These are phyloP conservation scores for Gardenia jasminoides DNA, from an alignment of 257 asterid genomes.

Conservation along the genomic window DNA sequence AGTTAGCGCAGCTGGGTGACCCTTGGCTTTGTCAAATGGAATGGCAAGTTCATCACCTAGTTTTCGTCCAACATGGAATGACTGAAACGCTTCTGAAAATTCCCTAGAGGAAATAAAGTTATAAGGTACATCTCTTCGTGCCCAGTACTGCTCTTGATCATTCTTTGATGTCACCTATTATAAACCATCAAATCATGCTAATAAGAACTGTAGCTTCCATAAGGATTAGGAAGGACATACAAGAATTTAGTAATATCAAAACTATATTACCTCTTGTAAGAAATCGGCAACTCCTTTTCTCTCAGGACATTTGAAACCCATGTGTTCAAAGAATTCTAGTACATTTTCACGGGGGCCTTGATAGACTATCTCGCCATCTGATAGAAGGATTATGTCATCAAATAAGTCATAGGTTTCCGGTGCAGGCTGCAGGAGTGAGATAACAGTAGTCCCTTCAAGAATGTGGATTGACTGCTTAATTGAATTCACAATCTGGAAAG, in stretches of 20 bases:
- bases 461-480: constrained; percentile 65
- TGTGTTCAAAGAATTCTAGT: constrained; percentile 49
- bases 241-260: neutral
- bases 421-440: constrained; percentile 87
- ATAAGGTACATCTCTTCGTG: constrained; percentile 16
- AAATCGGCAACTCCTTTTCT: constrained; percentile 90
- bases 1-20: constrained; percentile 18
- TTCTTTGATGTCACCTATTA: constrained; percentile 27
- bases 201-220: neutral
- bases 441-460: constrained; percentile 62
- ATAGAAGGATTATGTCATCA: constrained; percentile 75
- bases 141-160: constrained; percentile 29
- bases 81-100: constrained; percentile 23
- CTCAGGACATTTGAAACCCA: constrained; percentile 81
- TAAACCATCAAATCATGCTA: neutral
- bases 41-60: constrained; percentile 23
- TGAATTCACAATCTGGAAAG: constrained; percentile 73
- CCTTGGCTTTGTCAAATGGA: constrained; percentile 22
- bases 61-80: constrained; percentile 21
- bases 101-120: constrained; percentile 4
- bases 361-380: constrained; percentile 82
- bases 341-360: constrained; percentile 82
- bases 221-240: too few species aligned
- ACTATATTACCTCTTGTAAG: constrained; percentile 22
- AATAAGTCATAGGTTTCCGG: constrained; percentile 88